Percentiles rank a stretch among this genome's conserved stretches.
These are phyloP conservation scores for Helotiales sp. DNA, from an alignment of 2,329 filamentous ascomycete species.

Conservation along the genomic window DNA sequence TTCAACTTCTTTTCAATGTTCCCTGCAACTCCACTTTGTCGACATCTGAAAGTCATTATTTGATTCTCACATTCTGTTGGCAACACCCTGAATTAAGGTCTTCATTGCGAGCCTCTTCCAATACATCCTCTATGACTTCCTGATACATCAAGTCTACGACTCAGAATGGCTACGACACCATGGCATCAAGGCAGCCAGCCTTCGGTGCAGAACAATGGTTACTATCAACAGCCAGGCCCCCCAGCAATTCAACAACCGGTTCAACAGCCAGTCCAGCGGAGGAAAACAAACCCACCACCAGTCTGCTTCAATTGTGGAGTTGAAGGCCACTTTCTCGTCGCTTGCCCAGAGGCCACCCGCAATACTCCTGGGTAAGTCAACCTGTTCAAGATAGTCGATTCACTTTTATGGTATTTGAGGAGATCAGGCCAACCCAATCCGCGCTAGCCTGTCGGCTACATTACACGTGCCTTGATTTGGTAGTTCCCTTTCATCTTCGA, in stretches of 20 bases:
- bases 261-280: slow-evolving; percentile 19
- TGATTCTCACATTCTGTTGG: not conserved
- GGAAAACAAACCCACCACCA: slow-evolving; percentile 39
- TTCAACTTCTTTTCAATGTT: not conserved
- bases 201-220: slow-evolving; percentile 23
- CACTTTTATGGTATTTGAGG: not conserved
- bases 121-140: slow-evolving; percentile 25
- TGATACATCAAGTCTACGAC: slow-evolving; percentile 8
- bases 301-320: slow-evolving; percentile 61
- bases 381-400: not conserved
- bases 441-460: not conserved
- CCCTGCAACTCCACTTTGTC: not conserved
- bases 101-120: not conserved
- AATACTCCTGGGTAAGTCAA: slow-evolving; percentile 55
- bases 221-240: slow-evolving; percentile 11
- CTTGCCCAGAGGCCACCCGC: slow-evolving; percentile 57
- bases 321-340: slow-evolving; percentile 57
- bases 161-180: slow-evolving; percentile 32
- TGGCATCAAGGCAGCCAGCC: slow-evolving; percentile 36
- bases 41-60: not conserved
- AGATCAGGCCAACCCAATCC: not conserved
- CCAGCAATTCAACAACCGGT: slow-evolving; percentile 13
- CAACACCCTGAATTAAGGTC: not conserved
- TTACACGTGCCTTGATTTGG: not conserved
- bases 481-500: not conserved